Conservation (phyloP, 768 basidiomycete species). For the Lactarius evosmus region DNA sequence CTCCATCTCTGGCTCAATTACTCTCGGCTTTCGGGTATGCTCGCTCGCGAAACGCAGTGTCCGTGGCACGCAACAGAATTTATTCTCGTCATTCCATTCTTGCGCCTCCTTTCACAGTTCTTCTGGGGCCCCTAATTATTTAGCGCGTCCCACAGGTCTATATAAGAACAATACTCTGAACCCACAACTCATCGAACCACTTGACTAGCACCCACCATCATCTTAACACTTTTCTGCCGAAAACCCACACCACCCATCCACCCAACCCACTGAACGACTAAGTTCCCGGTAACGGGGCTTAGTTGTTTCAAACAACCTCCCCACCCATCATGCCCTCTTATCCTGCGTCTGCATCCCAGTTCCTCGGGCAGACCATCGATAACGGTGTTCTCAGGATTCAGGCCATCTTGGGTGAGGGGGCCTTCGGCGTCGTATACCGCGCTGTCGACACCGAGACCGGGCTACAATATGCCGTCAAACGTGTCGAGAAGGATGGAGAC, state of each 20-base stretch:
- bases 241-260: no score
- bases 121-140: no score
- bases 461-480: slow-evolving; percentile 79
- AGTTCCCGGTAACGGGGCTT: slow-evolving; percentile 8
- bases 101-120: no score
- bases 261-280: not conserved
- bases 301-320: not conserved
- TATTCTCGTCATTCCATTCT: no score
- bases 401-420: slow-evolving; percentile 84
- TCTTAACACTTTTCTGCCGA: not conserved
- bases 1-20: no score
- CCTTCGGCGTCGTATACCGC: slow-evolving; percentile 94
- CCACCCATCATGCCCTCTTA: slow-evolving; percentile 13
- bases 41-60: no score
- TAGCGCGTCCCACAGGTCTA: no score
- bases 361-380: slow-evolving; percentile 51
- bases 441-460: slow-evolving; percentile 53
- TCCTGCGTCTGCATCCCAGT: not conserved
- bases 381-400: slow-evolving; percentile 74
- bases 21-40: no score
- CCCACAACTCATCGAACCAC: not conserved
- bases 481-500: slow-evolving; percentile 52
- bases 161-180: no score
- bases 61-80: no score
- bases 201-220: not conserved